Conservation (phyloP, 2,329 filamentous ascomycete species). For the Stachybotrys chlorohalonatus region DNA sequence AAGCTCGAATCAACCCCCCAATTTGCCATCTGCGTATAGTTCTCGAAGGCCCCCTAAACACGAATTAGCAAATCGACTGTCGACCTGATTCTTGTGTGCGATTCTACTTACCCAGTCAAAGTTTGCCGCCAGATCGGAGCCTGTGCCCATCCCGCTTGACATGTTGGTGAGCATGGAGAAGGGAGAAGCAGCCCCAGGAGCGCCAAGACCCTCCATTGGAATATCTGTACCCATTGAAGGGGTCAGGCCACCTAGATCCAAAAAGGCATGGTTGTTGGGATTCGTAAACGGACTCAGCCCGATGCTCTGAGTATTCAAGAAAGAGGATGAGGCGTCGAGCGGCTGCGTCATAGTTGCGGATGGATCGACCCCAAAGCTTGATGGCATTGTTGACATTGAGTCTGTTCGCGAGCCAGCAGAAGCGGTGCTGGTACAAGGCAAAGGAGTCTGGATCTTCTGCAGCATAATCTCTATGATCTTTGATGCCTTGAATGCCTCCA, state of each 20-base stretch:
- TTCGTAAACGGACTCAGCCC: slow-evolving; percentile 21
- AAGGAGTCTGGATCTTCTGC: slow-evolving; percentile 52
- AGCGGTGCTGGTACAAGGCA: slow-evolving; percentile 3
- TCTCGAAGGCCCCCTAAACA: slow-evolving; percentile 44
- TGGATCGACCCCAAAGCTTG: slow-evolving; percentile 30
- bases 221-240: slow-evolving; percentile 20
- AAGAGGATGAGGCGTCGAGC: background rate
- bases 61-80: slow-evolving; percentile 13
- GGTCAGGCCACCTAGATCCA: slow-evolving; percentile 31
- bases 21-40: slow-evolving; percentile 42
- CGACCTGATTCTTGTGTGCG: background rate
- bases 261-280: slow-evolving; percentile 29
- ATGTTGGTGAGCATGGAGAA: slow-evolving; percentile 44
- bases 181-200: slow-evolving; percentile 27
- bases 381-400: slow-evolving; percentile 18
- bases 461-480: slow-evolving; percentile 78
- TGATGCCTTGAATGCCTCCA: slow-evolving; percentile 85
- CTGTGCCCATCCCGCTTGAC: slow-evolving; percentile 15
- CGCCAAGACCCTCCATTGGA: slow-evolving; percentile 19
- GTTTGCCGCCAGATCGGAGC: slow-evolving; percentile 36
- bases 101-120: slow-evolving; percentile 48
- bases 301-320: slow-evolving; percentile 3
- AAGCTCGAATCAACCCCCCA: slow-evolving; percentile 45
- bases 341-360: slow-evolving; percentile 15
- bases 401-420: slow-evolving; percentile 8